These are phyloP conservation scores for Lentinula novae-zelandiae DNA, from an alignment of 1,284 basidiomycete genomes.

Conservation along the genomic window DNA sequence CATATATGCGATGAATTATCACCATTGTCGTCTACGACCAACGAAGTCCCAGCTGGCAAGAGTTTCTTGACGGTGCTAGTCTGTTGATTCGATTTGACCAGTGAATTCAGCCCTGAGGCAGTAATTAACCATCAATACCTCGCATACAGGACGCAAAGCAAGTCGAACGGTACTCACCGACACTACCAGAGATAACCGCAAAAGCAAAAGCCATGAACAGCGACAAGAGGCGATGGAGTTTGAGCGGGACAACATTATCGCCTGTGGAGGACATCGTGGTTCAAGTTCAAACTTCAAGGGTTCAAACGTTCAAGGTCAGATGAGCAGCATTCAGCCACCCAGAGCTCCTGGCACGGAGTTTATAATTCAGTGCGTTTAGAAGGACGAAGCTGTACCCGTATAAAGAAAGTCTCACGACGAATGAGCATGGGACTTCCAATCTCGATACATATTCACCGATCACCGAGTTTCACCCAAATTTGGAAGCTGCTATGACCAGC, in stretches of 20 bases:
- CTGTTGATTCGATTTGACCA: slow-evolving; percentile 36
- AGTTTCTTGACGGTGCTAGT: slow-evolving; percentile 25
- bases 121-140: background rate
- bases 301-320: background rate
- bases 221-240: slow-evolving; percentile 18
- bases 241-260: slow-evolving; percentile 14
- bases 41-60: slow-evolving; percentile 25
- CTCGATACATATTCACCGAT: too few relatives aligned
- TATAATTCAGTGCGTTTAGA: background rate
- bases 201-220: slow-evolving; percentile 24
- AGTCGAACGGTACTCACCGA: slow-evolving; percentile 16
- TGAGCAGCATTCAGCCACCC: background rate
- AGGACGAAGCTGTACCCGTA: too few relatives aligned
- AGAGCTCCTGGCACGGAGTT: too few relatives aligned
- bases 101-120: slow-evolving; percentile 33
- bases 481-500: too few relatives aligned
- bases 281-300: background rate
- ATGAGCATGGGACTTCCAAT: too few relatives aligned
- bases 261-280: slow-evolving; percentile 2
- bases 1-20: background rate
- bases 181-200: slow-evolving; percentile 22
- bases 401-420: too few relatives aligned
- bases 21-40: slow-evolving; percentile 33
- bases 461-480: too few relatives aligned
- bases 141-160: background rate